These are phyloP conservation scores for Batkoa obscura DNA, from an alignment of 371 early-diverging fungal genomes.

Conservation along the genomic window DNA sequence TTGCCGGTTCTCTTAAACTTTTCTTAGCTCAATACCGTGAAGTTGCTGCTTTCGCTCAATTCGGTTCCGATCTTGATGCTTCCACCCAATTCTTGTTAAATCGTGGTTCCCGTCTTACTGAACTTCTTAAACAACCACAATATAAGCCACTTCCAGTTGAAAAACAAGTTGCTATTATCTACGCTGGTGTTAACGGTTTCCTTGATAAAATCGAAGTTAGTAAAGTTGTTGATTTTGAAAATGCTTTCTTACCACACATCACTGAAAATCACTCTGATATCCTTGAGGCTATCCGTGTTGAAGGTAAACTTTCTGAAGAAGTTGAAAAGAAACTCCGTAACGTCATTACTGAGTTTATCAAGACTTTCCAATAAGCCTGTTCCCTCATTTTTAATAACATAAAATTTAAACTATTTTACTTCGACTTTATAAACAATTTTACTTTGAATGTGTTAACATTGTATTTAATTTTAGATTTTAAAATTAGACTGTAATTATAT, in stretches of 20 bases:
- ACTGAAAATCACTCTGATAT: conserved; percentile 67
- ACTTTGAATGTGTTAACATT: too few relatives aligned
- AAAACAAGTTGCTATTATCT: conserved; percentile 84
- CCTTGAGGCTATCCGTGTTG: conserved; percentile 72
- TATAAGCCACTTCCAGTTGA: conserved; percentile 82
- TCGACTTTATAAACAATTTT: too few relatives aligned
- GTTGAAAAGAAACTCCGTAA: conserved; percentile 69
- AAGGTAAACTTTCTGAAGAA: conserved; percentile 70
- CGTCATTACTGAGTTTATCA: conserved; percentile 63
- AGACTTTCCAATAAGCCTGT: conserved; percentile 45
- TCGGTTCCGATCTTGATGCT: conserved; percentile 94
- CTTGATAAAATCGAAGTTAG: conserved; percentile 86
- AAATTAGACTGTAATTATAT: too few relatives aligned
- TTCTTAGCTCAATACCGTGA: conserved; percentile 97
- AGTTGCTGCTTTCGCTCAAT: conserved; percentile 95
- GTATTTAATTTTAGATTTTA: too few relatives aligned
- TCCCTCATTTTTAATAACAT: too few relatives aligned
- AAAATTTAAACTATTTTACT: too few relatives aligned
- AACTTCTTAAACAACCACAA: conserved; percentile 87
- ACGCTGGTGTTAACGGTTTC: conserved; percentile 92
- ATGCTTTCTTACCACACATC: conserved; percentile 71
- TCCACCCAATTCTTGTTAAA: conserved; percentile 85
- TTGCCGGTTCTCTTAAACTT: conserved; percentile 92
- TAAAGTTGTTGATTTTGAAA: conserved; percentile 79
- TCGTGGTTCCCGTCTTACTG: conserved; percentile 92